phyloP scores from a whole-genome alignment of 805 yeast species.

The Hanseniaspora pseudoguilliermondii region DNA sequence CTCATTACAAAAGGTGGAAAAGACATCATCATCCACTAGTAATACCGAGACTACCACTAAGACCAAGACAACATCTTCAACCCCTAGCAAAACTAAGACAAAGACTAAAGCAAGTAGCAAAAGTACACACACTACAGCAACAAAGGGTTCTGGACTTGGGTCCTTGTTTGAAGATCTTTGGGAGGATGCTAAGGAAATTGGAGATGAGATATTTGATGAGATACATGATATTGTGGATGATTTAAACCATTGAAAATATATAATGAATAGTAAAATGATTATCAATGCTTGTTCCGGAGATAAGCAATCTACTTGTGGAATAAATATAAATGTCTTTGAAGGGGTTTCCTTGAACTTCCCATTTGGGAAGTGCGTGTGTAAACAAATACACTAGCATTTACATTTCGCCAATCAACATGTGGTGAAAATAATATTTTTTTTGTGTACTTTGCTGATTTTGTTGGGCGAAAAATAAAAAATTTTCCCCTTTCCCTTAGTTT shows the following conservation, averaged over 20 bases:
- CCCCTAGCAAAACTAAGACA: neutral
- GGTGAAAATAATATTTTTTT: neutral
- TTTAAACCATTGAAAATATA: neutral
- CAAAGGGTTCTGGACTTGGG: neutral
- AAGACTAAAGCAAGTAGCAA: neutral
- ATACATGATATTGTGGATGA: neutral
- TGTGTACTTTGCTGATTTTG: neutral
- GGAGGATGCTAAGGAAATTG: slow-evolving; percentile 6
- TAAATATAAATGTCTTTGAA: too few relatives aligned
- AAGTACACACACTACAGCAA: neutral
- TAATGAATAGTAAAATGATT: neutral
- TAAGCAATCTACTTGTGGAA: neutral
- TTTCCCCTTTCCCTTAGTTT: neutral
- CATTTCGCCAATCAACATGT: too few relatives aligned
- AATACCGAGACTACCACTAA: neutral
- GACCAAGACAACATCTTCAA: neutral
- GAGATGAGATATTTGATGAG: neutral
- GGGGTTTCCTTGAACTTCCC: neutral
- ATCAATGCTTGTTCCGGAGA: neutral
- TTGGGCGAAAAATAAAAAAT: neutral
- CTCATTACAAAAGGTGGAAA: neutral
- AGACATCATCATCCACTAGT: neutral
- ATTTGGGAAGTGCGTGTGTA: neutral
- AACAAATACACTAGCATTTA: neutral
- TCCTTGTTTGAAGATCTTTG: neutral